Conservation (phyloP, 2,329 filamentous ascomycete species). For the Aspergillus cejpii region DNA sequence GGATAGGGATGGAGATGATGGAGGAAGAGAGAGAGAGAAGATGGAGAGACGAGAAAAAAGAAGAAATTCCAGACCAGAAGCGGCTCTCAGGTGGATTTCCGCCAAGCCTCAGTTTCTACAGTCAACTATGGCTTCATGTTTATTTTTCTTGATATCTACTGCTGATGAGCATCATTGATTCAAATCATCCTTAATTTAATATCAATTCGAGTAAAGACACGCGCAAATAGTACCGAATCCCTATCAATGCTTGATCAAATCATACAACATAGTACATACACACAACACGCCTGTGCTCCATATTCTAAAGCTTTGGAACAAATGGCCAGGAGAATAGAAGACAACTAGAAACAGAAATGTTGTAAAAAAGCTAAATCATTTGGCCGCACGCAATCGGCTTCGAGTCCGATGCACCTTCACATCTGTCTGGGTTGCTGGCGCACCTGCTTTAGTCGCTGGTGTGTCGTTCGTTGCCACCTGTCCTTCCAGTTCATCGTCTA, state of each 20-base stretch:
- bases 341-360: conserved; percentile 9
- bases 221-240: not conserved
- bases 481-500: conserved; percentile 44
- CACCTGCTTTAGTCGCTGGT: conserved; percentile 12
- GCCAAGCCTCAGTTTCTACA: not conserved
- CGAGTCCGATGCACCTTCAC: conserved; percentile 28
- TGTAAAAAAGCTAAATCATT: conserved; percentile 10
- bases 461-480: conserved; percentile 8
- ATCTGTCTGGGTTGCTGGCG: conserved; percentile 9
- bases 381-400: conserved; percentile 29
- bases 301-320: conserved; percentile 1
- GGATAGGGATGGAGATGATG: conserved; percentile 15
- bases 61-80: conserved; percentile 7
- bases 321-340: conserved; percentile 9
- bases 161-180: too few species aligned
- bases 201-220: not conserved
- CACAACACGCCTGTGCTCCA: not conserved
- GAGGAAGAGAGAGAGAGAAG: conserved; percentile 15
- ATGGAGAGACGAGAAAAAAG: conserved; percentile 9
- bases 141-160: too few species aligned
- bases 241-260: not conserved
- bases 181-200: too few species aligned
- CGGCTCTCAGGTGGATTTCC: conserved; percentile 7
- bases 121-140: too few species aligned
- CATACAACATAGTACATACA: conserved; percentile 5